Conservation (phyloP, 768 basidiomycete genomes). For the Russula virescens region DNA sequence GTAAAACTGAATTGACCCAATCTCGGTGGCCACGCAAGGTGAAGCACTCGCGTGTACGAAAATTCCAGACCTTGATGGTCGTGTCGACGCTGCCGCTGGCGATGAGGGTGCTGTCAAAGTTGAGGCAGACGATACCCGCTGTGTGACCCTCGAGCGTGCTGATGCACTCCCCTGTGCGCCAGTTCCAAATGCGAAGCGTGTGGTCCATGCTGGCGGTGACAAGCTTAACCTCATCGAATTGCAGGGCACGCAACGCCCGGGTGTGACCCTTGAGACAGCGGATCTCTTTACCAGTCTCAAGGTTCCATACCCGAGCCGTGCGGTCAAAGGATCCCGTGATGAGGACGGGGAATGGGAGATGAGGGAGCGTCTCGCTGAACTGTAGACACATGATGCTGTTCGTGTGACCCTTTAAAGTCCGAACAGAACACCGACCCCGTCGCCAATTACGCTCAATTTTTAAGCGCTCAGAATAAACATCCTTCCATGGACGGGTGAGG, state of each 20-base stretch:
- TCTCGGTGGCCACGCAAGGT: slow-evolving; percentile 88
- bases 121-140: slow-evolving; percentile 84
- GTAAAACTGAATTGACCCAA: slow-evolving; percentile 92
- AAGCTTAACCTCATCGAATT: slow-evolving; percentile 93
- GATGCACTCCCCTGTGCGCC: slow-evolving; percentile 84
- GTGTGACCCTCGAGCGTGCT: slow-evolving; percentile 86
- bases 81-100: slow-evolving; percentile 91
- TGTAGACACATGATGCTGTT: slow-evolving; percentile 98
- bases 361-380: slow-evolving; percentile 76
- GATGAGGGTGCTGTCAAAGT: slow-evolving; percentile 87
- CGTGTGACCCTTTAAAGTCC: slow-evolving; percentile 85
- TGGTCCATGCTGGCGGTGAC: slow-evolving; percentile 97
- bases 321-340: slow-evolving; percentile 98
- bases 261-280: slow-evolving; percentile 86
- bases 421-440: slow-evolving; percentile 79
- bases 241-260: slow-evolving; percentile 83
- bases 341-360: slow-evolving; percentile 86
- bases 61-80: slow-evolving; percentile 95
- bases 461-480: slow-evolving; percentile 96
- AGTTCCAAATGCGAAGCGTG: slow-evolving; percentile 94
- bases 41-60: slow-evolving; percentile 86
- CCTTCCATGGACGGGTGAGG: slow-evolving; percentile 91
- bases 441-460: slow-evolving; percentile 97
- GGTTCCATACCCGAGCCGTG: slow-evolving; percentile 92
- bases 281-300: slow-evolving; percentile 83